phyloP scores from a whole-genome alignment of 1,139 yeast genomes.

The Taphrina confusa region DNA sequence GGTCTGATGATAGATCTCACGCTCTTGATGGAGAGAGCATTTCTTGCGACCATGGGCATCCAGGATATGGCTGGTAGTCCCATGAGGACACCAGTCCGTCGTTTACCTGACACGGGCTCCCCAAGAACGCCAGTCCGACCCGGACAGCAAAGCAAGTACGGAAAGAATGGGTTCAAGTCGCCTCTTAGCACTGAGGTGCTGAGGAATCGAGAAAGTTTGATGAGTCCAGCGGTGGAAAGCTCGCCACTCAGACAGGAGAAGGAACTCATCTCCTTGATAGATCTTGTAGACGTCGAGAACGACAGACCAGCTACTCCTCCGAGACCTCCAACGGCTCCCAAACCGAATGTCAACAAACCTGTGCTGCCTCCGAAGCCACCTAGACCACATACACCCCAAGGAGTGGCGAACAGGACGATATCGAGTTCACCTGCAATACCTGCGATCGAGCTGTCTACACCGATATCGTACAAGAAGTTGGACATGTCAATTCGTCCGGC shows the following conservation, averaged over 20 bases:
- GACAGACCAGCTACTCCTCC: conserved; percentile 23
- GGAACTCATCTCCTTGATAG: neutral
- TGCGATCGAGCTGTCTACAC: conserved; percentile 5
- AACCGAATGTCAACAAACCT: neutral
- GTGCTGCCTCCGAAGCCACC: conserved; percentile 16
- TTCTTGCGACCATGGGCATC: conserved; percentile 26
- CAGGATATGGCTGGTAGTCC: neutral
- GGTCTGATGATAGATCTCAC: conserved; percentile 32
- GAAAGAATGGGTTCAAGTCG: conserved; percentile 1
- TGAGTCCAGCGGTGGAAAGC: neutral
- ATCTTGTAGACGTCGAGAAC: neutral
- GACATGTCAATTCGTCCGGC: conserved; percentile 12
- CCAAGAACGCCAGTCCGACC: conserved; percentile 18
- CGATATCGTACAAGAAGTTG: neutral
- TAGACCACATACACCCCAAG: neutral
- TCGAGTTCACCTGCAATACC: neutral
- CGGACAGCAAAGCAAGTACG: neutral
- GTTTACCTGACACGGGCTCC: conserved; percentile 1
- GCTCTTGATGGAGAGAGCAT: conserved; percentile 30
- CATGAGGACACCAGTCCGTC: conserved; percentile 4
- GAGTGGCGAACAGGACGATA: neutral
- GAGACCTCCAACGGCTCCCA: conserved; percentile 6
- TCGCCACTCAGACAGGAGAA: conserved; percentile 2
- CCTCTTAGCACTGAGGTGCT: conserved; percentile 15
- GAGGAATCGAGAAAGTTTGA: neutral